These are phyloP conservation scores for Saitozyma podzolica DNA, from an alignment of 768 basidiomycete genomes.

Conservation along the genomic window DNA sequence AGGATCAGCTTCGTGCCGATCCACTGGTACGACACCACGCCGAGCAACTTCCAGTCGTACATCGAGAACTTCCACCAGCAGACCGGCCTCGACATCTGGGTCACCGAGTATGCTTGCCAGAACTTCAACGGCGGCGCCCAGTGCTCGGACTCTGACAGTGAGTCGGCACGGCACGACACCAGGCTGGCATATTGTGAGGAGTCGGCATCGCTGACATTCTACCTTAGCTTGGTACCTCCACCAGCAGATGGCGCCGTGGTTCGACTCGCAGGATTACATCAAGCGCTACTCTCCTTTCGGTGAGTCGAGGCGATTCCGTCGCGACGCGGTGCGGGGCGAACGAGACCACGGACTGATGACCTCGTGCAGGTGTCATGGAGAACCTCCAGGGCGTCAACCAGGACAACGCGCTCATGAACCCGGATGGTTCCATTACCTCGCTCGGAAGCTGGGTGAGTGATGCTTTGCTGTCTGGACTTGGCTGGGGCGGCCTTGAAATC, in stretches of 20 bases:
- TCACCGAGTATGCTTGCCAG: conserved; percentile 52
- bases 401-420: conserved; percentile 50
- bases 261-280: conserved; percentile 47
- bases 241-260: conserved; percentile 48
- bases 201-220: conserved; percentile 1
- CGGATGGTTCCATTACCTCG: conserved; percentile 44
- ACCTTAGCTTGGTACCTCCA: conserved; percentile 45
- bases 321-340: not conserved
- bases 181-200: not conserved
- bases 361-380: conserved; percentile 33
- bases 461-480: no score
- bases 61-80: conserved; percentile 52
- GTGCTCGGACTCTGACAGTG: conserved; percentile 42
- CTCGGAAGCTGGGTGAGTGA: conserved; percentile 49
- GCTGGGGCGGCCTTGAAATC: no score
- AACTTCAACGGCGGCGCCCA: conserved; percentile 52
- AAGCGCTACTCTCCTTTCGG: conserved; percentile 51
- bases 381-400: conserved; percentile 53
- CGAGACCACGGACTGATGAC: not conserved
- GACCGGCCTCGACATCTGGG: conserved; percentile 39
- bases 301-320: conserved; percentile 10
- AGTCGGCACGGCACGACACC: conserved; percentile 10
- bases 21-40: conserved; percentile 68
- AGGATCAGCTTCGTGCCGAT: conserved; percentile 55
- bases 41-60: conserved; percentile 60